These are phyloP conservation scores for Cladophialophora yegresii DNA, from an alignment of 2,329 filamentous ascomycete genomes.

Conservation along the genomic window DNA sequence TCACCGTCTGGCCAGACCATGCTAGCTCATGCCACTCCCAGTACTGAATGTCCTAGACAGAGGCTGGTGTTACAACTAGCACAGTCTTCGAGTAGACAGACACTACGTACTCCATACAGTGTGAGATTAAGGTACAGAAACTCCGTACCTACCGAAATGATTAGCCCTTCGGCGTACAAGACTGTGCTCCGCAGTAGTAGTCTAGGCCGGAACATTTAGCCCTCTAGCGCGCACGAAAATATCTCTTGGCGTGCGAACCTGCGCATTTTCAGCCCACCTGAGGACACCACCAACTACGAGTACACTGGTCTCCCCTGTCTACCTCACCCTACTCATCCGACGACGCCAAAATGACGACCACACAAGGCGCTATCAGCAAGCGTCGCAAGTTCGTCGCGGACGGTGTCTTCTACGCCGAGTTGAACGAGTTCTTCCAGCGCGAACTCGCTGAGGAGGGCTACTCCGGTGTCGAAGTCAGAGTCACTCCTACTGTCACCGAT, in stretches of 20 bases:
- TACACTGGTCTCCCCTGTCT: background rate
- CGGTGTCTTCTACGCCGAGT: conserved; percentile 99
- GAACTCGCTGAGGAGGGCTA: conserved; percentile 99
- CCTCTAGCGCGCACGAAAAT: conserved; percentile 13
- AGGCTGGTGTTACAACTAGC: too few species aligned
- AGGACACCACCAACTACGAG: background rate
- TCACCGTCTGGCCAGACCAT: too few species aligned
- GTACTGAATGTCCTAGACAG: too few species aligned
- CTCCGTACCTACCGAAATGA: too few species aligned
- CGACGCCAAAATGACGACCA: conserved; percentile 48
- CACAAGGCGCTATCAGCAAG: conserved; percentile 56
- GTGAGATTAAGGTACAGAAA: too few species aligned
- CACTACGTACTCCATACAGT: too few species aligned
- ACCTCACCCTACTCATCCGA: background rate
- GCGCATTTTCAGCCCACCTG: background rate
- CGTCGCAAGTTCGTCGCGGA: conserved; percentile 80
- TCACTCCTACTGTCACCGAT: conserved; percentile 99
- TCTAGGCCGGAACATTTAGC: background rate
- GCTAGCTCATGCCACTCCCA: too few species aligned
- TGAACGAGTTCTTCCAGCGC: conserved; percentile 99
- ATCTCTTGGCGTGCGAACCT: conserved; percentile 20
- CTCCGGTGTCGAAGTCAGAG: conserved; percentile 99
- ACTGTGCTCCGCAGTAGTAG: background rate
- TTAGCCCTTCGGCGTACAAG: background rate
- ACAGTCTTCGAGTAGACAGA: too few species aligned